Evolutionary conservation across 192 early-diverging fungal species (phyloP).

Genomic region (Coemansia furcata): DNA sequence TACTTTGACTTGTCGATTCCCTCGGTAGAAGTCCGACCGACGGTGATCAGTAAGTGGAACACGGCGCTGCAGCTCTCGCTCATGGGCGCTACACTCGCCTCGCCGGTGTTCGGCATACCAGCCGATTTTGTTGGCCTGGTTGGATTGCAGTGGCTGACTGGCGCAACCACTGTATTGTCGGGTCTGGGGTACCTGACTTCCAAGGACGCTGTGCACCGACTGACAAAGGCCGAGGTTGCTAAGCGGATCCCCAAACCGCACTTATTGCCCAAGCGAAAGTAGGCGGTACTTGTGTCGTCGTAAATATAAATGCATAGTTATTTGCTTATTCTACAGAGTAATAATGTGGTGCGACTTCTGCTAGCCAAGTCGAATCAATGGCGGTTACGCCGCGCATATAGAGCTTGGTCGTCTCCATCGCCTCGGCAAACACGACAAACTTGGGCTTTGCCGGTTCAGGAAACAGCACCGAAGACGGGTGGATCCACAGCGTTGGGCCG

Average conservation of each 20-base stretch:
- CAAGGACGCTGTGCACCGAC: conserved; percentile 70
- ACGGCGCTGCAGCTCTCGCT: conserved; percentile 83
- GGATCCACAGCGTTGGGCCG: conserved; percentile 75
- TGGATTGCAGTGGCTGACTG: conserved; percentile 61
- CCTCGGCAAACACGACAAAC: conserved; percentile 84
- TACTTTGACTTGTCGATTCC: conserved; percentile 91
- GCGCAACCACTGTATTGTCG: conserved; percentile 75
- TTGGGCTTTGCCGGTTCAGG: conserved; percentile 62
- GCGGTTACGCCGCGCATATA: conserved; percentile 87
- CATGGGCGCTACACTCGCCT: conserved; percentile 72
- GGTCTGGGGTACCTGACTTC: conserved; percentile 72
- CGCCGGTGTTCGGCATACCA: conserved; percentile 69
- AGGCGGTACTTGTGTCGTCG: not conserved
- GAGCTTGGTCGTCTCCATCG: conserved; percentile 80
- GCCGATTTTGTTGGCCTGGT: conserved; percentile 52
- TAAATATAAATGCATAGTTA: not conserved
- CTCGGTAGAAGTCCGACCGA: conserved; percentile 88
- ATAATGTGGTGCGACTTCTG: conserved; percentile 74
- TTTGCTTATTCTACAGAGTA: conserved; percentile 47
- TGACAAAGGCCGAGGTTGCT: conserved; percentile 52
- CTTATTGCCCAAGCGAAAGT: conserved; percentile 28
- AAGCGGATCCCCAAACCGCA: conserved; percentile 44
- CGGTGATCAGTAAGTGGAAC: conserved; percentile 85
- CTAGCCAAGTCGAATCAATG: conserved; percentile 75
- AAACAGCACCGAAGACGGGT: conserved; percentile 79